Percentiles rank a stretch among this genome's conserved stretches.
phyloP scores from a whole-genome alignment of 345 rosid genomes.

The Eucalyptus sp. region DNA sequence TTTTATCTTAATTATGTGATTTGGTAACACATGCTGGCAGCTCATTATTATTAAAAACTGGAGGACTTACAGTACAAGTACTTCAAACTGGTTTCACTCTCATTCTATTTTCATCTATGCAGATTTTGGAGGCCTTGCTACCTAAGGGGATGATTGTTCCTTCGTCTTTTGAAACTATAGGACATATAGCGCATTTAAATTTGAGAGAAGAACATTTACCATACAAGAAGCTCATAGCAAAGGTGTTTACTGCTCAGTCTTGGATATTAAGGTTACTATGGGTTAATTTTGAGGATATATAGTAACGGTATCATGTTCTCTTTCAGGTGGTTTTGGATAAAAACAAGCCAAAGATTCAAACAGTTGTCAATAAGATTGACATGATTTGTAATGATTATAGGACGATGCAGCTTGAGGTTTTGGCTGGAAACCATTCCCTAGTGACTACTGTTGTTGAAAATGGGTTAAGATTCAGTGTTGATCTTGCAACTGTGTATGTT shows the following conservation, averaged over 20 bases:
- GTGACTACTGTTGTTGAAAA: constrained; percentile 82
- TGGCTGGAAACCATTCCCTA: constrained; percentile 89
- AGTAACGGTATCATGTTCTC: background rate
- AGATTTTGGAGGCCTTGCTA: constrained; percentile 77
- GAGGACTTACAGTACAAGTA: background rate
- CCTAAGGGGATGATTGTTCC: constrained; percentile 66
- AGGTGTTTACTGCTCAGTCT: constrained; percentile 25
- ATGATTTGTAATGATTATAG: constrained; percentile 63
- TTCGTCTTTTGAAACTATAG: constrained; percentile 86
- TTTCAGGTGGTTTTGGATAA: constrained; percentile 80
- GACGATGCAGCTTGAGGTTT: constrained; percentile 88
- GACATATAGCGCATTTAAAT: constrained; percentile 85
- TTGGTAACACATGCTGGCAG: background rate
- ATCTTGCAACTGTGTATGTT: constrained; percentile 77
- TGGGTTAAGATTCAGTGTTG: constrained; percentile 77
- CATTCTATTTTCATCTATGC: constrained; percentile 3
- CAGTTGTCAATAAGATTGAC: constrained; percentile 84
- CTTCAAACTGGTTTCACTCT: background rate
- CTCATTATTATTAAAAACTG: background rate
- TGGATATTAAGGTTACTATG: background rate
- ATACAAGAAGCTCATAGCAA: constrained; percentile 60
- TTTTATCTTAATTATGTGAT: background rate
- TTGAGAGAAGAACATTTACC: constrained; percentile 68
- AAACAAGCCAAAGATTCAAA: constrained; percentile 81
- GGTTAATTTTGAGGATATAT: background rate